Base-by-base conservation (phyloP, 2,329 filamentous ascomycete genomes). In the Colletotrichum sp. region DNA sequence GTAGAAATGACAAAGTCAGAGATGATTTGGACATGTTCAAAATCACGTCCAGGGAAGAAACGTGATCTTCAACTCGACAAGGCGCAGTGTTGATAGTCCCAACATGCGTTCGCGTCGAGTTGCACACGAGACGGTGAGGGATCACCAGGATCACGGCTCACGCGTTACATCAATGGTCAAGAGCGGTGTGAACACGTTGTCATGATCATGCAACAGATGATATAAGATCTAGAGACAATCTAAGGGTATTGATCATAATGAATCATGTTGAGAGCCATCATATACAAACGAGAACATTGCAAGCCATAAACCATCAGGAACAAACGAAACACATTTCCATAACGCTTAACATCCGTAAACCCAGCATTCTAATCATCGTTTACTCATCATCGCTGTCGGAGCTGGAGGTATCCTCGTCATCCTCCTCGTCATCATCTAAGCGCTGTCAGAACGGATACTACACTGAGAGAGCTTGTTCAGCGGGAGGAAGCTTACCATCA, bases 361-460 rank as follows among this genome's bases (percentile, higher is more conserved):
- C n/a, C 32, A 30, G n/a, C 32, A 30, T 59, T 10, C n/a, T 32
- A 32, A 36, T 44, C n/a, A 32, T 15, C 24, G 18, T 57, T 60
- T 68, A 76, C 57, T 76, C 73, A n/a, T 76, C 73, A 10, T 76
- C 73, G 26, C 73, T 76, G 63, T 76, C 73, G 55, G 73, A 76
- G 63, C 69, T 76, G 32, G 73, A 72, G 12, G 72, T 70, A 16
- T 76, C 65, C 16, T 73, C 73, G 7, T 75, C 73, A 24, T 76
- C 73, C 12, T 76, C 73, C 24, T 76, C 73, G 18, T 76, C 73
- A 64, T 75, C 30, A 28, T 16, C 12, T 24, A 32, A 26, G 3
- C 55, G 52, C n/a, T 52, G 44, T 52, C 8, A 52, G 44, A 52
- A 52, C 10, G 6, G 44, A 13, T 5, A 5, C 44, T 52, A 21